Evolutionary conservation across 345 rosid species (phyloP).

Genomic region (Arabidopsis arenosa): DNA sequence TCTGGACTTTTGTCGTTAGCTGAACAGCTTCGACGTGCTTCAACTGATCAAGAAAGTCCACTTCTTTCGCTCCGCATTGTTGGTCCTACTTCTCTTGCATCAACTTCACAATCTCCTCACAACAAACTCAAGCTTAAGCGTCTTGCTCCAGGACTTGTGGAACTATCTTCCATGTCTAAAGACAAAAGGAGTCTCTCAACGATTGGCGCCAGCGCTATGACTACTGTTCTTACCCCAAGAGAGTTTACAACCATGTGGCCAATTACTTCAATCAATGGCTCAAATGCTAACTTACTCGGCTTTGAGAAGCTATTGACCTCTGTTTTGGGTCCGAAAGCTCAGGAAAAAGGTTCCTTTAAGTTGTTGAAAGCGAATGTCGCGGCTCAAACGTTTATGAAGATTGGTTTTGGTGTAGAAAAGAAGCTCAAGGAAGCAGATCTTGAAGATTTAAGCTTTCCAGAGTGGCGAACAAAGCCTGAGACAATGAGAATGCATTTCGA

Average conservation of each 20-base stretch:
- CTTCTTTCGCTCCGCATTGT: slow-evolving; percentile 88
- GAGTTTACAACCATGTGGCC: slow-evolving; percentile 93
- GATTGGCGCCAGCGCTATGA: slow-evolving; percentile 43
- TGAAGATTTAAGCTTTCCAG: slow-evolving; percentile 53
- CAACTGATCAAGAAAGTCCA: slow-evolving; percentile 53
- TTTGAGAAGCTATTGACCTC: slow-evolving; percentile 76
- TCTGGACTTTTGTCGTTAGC: slow-evolving; percentile 88
- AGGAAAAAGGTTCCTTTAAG: slow-evolving; percentile 73
- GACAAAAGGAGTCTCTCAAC: slow-evolving; percentile 49
- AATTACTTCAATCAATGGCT: slow-evolving; percentile 76
- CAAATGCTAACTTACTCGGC: slow-evolving; percentile 71
- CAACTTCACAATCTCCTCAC: slow-evolving; percentile 61
- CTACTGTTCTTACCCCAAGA: slow-evolving; percentile 67
- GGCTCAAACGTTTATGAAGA: slow-evolving; percentile 87
- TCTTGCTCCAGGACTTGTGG: slow-evolving; percentile 90
- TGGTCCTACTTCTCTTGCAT: slow-evolving; percentile 77
- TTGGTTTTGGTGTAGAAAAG: slow-evolving; percentile 86
- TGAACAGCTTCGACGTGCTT: slow-evolving; percentile 71
- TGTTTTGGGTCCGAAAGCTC: slow-evolving; percentile 78
- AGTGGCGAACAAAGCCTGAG: slow-evolving; percentile 88
- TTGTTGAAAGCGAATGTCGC: slow-evolving; percentile 75
- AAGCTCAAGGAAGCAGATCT: slow-evolving; percentile 65
- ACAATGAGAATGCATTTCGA: slow-evolving; percentile 77
- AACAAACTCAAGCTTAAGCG: slow-evolving; percentile 86
- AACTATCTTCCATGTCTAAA: slow-evolving; percentile 60